Base-by-base conservation (phyloP, 2,329 filamentous ascomycete species). In the Microdochium bolleyi region DNA sequence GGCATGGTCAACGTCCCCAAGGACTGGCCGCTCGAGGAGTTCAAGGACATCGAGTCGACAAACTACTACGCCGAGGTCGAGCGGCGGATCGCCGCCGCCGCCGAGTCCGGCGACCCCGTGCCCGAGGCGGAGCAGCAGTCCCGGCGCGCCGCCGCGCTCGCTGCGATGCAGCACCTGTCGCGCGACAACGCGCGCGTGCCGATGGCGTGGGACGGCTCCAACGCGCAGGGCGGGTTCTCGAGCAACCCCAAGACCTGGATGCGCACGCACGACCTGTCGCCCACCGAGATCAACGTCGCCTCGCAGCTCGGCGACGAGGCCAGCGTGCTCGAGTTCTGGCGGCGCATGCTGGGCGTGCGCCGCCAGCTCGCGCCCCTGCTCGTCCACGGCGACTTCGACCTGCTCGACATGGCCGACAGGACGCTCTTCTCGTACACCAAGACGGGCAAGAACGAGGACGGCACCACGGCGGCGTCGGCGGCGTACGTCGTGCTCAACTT, bases 121-220 rank as follows among this genome's bases (percentile, higher is more conserved):
- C 5, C 41, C 14, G 16, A 21, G 41, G 41, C 3, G 5, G 41
- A 46, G 16, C 21, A 46, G 41, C 16, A 46, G 41, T 7, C 16
- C 41, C n/a, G 10, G 41, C 49, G 51, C n/a, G 53, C 30, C 10
- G 50, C 49, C 21, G 51, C 49, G 4, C 50, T 50, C 49, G 25
- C 27, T 2, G 48, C 48, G 8, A 46, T 57, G 21, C 49, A 55
- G 50, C 38, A 51, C 24, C 53, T 50, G 24, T 53, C 38, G 70
- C 69, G 87, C 22, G 87, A 91, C 66, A 87, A 91, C 64, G 82
- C 81, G 8, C 76, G 87, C 48, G 83, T 84, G 0, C 87, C 87
- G 0, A 84, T 91, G 67, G 85, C 89, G 62, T 91, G 87, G 87
- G 75, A 82, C 56, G 61, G 67, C n/a, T 71, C 68, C 5, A 46